Evolutionary conservation across 257 asterid species (phyloP).

Genomic region (Fraxinus americana): DNA sequence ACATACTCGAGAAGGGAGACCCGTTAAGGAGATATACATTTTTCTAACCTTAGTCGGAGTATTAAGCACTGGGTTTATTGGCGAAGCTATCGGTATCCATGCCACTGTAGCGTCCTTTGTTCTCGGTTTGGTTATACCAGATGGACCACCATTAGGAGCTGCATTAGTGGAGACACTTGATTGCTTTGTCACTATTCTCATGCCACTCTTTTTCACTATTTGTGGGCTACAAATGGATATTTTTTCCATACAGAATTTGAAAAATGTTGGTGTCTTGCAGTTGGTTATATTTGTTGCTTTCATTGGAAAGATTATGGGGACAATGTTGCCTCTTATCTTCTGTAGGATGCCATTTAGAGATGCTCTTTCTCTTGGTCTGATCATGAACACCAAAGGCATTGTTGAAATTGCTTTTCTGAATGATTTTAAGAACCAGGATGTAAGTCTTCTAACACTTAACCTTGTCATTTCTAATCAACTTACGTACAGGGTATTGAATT

Average conservation of each 20-base stretch:
- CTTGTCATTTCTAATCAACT: background rate
- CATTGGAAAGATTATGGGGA: constrained; percentile 56
- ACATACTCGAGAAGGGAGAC: constrained; percentile 54
- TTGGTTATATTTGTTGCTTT: constrained; percentile 60
- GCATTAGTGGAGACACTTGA: constrained; percentile 65
- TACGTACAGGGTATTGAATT: background rate
- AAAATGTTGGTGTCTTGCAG: constrained; percentile 52
- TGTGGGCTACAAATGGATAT: constrained; percentile 62
- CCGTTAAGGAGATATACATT: constrained; percentile 54
- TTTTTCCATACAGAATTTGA: constrained; percentile 38
- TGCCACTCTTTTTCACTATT: constrained; percentile 58
- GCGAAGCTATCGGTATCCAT: constrained; percentile 57
- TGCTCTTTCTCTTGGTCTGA: constrained; percentile 66
- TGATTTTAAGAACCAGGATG: constrained; percentile 42
- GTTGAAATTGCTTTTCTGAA: constrained; percentile 64
- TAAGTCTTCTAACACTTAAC: constrained; percentile 26
- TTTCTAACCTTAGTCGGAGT: constrained; percentile 36
- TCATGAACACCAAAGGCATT: constrained; percentile 76
- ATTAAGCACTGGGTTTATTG: constrained; percentile 46
- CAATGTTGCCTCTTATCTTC: constrained; percentile 58
- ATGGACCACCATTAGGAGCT: constrained; percentile 69
- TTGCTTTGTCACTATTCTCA: constrained; percentile 53
- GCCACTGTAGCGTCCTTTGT: constrained; percentile 49
- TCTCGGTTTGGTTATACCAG: constrained; percentile 63
- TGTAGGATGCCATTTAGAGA: constrained; percentile 65